Percentiles rank a stretch among this genome's conserved stretches.
Conservation (phyloP, 192 early-diverging fungal species). For the Coemansia sp. region DNA sequence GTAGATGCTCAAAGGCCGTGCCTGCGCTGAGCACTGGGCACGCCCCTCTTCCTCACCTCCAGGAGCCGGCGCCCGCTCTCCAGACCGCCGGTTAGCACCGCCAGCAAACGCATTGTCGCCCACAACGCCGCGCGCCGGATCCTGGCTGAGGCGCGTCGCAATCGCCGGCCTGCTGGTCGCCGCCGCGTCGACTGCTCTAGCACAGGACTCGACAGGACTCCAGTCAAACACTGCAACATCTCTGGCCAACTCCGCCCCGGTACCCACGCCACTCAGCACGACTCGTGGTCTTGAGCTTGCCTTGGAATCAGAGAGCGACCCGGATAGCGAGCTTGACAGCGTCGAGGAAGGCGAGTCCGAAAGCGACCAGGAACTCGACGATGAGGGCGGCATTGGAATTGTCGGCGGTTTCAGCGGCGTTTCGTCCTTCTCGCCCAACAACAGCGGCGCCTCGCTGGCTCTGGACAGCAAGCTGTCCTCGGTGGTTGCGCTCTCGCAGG, state of each 20-base stretch:
- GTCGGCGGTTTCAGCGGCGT: conserved; percentile 50
- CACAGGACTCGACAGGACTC: conserved; percentile 5
- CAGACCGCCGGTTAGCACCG: not conserved
- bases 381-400: conserved; percentile 47
- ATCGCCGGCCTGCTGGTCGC: conserved; percentile 17
- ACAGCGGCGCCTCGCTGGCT: conserved; percentile 16
- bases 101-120: not conserved
- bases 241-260: not conserved
- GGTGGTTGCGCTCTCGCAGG: conserved; percentile 32
- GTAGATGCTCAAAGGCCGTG: conserved; percentile 7
- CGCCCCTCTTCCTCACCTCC: not conserved
- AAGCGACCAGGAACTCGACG: not conserved
- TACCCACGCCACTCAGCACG: not conserved
- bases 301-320: not conserved
- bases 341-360: conserved; percentile 2
- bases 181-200: conserved; percentile 19
- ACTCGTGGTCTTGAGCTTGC: not conserved
- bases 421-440: conserved; percentile 32
- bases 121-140: not conserved
- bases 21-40: conserved; percentile 10
- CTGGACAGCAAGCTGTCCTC: conserved; percentile 35
- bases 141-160: conserved; percentile 19
- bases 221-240: not conserved
- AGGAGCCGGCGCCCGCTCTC: not conserved
- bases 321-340: not conserved